Evolutionary conservation across 2,329 filamentous ascomycete genomes (phyloP).

Genomic region (Xylaria sp.): DNA sequence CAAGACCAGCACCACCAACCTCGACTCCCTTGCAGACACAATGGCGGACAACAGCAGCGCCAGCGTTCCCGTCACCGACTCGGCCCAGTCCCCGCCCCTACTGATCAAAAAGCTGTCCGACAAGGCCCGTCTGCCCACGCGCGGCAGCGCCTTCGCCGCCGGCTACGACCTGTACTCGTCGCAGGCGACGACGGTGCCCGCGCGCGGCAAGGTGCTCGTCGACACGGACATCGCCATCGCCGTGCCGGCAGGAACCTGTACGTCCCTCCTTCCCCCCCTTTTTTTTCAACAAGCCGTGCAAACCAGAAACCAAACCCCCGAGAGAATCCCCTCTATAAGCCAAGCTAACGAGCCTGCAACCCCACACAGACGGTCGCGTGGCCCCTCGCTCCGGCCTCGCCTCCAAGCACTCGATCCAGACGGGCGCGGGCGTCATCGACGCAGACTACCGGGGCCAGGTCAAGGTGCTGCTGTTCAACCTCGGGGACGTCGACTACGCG

Average conservation of each 20-base stretch:
- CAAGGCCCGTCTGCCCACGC: slow-evolving; percentile 80
- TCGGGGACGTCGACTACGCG: slow-evolving; percentile 79
- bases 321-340: no score
- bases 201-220: slow-evolving; percentile 82
- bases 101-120: slow-evolving; percentile 87
- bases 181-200: slow-evolving; percentile 75
- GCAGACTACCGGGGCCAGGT: slow-evolving; percentile 95
- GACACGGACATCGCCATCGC: slow-evolving; percentile 92
- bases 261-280: slow-evolving; percentile 40
- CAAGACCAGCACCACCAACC: slow-evolving; percentile 61
- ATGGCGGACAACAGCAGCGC: slow-evolving; percentile 28
- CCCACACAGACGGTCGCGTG: slow-evolving; percentile 75
- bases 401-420: slow-evolving; percentile 94
- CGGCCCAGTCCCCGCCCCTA: slow-evolving; percentile 62
- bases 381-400: slow-evolving; percentile 91
- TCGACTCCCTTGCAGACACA: slow-evolving; percentile 25
- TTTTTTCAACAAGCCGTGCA: background rate
- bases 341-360: background rate
- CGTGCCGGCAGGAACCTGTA: slow-evolving; percentile 88
- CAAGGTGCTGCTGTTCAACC: slow-evolving; percentile 95
- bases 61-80: slow-evolving; percentile 44
- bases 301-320: background rate
- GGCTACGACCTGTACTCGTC: slow-evolving; percentile 93
- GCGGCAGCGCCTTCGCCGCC: slow-evolving; percentile 86
- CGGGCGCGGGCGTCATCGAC: slow-evolving; percentile 94